Evolutionary conservation across 257 asterid species (phyloP), one percentile per base, ranked within the genome.

Genomic region (Cynanchum wilfordii): DNA sequence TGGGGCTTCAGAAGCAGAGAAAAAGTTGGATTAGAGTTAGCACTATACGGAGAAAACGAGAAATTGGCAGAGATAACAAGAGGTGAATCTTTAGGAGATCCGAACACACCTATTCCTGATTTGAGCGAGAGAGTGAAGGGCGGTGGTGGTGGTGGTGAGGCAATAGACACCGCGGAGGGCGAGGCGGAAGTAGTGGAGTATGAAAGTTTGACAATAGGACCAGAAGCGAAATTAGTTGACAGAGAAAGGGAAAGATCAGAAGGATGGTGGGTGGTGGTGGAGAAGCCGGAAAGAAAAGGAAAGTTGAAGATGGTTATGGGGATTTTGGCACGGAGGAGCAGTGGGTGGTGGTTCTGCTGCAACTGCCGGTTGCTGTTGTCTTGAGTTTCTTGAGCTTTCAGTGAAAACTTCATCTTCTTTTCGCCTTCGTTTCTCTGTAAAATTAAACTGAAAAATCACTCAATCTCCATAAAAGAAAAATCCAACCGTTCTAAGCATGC

Each of bases 221-320:
- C 88, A 58, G 95, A 83, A 58, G 84, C 75, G 86, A 87, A 82
- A 24, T 86, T 83, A 76, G 96, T 87, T 72, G 97, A 82, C 69
- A 93, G 95, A 33, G 98, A 82, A 27, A 93, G 90, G 73, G 96
- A 77, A 72, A 93, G 89, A 24, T 90, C 87, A 36, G 98, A 89
- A 57, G 97, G 98, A 80, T 84, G 87, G n/a, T 79, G 55, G 57
- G 96, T 90, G 66, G 96, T 84, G 82, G 98, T 89, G 88, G 96
- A 82, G 78, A 90, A 89, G 67, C 86, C 89, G 15, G 98, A 90
- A 38, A 90, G 85, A 76, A 90, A 93, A 2, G 97, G 97, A 38
- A 85, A 87, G 78, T 86, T 88, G 85, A 93, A 83, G 73, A 93
- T 81, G 22, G 96, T 63, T 20, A 93, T 68, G 20, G 98, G 98